Evolutionary conservation across 345 rosid genomes (phyloP).

Genomic region (Arabis hirsuta): DNA sequence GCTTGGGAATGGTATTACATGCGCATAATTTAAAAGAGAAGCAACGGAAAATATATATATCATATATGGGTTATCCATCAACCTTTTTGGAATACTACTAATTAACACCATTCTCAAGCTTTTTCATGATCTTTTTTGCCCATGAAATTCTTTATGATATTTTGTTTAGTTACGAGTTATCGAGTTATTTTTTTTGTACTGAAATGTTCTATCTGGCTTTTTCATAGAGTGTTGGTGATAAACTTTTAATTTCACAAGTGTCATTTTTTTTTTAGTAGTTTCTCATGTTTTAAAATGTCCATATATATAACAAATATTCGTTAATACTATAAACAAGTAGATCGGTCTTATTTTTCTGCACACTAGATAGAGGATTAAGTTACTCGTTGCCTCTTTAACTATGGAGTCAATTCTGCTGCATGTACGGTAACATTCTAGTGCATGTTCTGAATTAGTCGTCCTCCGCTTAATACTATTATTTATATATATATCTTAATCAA

Average conservation of each 20-base stretch:
- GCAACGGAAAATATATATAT: background rate
- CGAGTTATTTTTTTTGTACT: no score
- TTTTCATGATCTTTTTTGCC: conserved; percentile 1
- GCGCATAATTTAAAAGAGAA: conserved; percentile 25
- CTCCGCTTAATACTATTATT: background rate
- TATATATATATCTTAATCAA: background rate
- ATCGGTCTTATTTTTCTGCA: background rate
- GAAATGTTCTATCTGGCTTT: background rate
- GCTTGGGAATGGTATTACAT: conserved; percentile 40
- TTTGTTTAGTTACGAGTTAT: no score
- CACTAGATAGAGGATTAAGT: background rate
- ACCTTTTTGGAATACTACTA: background rate
- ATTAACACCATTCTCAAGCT: conserved; percentile 15
- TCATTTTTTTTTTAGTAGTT: no score
- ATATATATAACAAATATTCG: background rate
- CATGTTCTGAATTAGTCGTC: background rate
- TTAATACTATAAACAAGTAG: background rate
- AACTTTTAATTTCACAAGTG: background rate
- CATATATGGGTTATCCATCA: background rate
- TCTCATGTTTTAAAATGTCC: no score
- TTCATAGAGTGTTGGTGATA: background rate
- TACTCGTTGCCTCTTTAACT: background rate
- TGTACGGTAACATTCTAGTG: background rate
- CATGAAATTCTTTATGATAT: no score
- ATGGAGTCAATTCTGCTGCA: background rate